A percentile compares a stretch with the other conserved stretches of the same genome.
phyloP scores from a whole-genome alignment of 2,329 filamentous ascomycete species.

The Exophiala spinifera region DNA sequence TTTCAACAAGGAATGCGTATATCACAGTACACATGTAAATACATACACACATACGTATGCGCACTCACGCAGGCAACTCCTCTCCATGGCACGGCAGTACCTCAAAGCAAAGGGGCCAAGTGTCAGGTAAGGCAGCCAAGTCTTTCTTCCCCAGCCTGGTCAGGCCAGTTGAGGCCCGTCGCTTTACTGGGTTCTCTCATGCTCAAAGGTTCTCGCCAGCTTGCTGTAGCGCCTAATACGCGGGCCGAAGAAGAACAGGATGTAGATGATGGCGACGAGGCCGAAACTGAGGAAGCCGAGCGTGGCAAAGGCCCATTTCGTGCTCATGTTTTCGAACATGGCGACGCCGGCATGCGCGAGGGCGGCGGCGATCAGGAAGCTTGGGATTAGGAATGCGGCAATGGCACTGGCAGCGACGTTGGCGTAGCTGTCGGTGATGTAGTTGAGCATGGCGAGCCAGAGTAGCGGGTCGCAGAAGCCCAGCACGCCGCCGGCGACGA shows the following conservation, averaged over 20 bases:
- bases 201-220: constrained; percentile 30
- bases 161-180: too few relatives aligned
- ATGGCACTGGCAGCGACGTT: constrained; percentile 43
- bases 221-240: constrained; percentile 35
- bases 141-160: too few relatives aligned
- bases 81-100: too few relatives aligned
- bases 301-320: constrained; percentile 43
- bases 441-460: constrained; percentile 45
- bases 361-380: constrained; percentile 42
- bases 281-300: constrained; percentile 42
- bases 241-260: constrained; percentile 42
- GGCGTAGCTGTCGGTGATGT: constrained; percentile 44
- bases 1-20: too few relatives aligned
- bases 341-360: constrained; percentile 42
- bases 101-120: too few relatives aligned
- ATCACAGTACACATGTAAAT: too few relatives aligned
- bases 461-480: constrained; percentile 44
- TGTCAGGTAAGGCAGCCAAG: too few relatives aligned
- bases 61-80: too few relatives aligned
- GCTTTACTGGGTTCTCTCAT: background rate
- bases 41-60: too few relatives aligned
- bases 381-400: constrained; percentile 45
- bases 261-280: constrained; percentile 41
- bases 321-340: constrained; percentile 39
- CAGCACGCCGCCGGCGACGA: constrained; percentile 40